A percentile compares a stretch with the other conserved stretches of the same genome.
Conservation (phyloP, 805 yeast genomes). For the Candida coquimbonensis region DNA sequence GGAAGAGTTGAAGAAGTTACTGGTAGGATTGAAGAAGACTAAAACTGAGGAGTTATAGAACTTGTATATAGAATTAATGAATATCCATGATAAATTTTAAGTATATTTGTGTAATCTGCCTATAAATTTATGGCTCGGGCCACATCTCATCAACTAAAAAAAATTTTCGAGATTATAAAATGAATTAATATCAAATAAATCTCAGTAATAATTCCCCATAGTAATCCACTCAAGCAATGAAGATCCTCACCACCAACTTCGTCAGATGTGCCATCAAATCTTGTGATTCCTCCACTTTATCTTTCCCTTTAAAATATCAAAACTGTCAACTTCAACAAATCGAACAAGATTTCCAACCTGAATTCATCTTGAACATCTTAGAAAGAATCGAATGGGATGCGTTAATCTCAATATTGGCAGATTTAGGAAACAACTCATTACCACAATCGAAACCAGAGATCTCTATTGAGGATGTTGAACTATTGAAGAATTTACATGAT, state of each 20-base stretch:
- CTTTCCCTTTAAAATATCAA: constrained; percentile 75
- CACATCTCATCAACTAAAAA: too few relatives aligned
- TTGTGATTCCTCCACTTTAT: constrained; percentile 65
- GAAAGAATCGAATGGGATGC: constrained; percentile 90
- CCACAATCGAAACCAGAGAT: constrained; percentile 54
- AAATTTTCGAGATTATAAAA: too few relatives aligned
- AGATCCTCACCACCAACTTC: constrained; percentile 91
- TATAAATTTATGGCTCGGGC: too few relatives aligned
- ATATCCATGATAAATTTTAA: too few relatives aligned
- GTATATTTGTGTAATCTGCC: too few relatives aligned
- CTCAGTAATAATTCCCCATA: too few relatives aligned
- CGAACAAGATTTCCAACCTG: constrained; percentile 71
- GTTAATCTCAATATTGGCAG: constrained; percentile 58
- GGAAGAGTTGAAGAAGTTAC: not conserved
- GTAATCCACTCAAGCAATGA: constrained; percentile 43
- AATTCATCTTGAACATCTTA: constrained; percentile 66
- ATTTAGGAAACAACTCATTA: constrained; percentile 51
- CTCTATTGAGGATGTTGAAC: constrained; percentile 26
- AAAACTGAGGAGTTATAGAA: too few relatives aligned
- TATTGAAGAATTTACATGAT: constrained; percentile 70
- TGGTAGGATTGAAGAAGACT: not conserved
- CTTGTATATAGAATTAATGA: too few relatives aligned
- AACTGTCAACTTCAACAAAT: constrained; percentile 67
- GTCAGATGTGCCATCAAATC: constrained; percentile 85
- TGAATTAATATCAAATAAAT: too few relatives aligned